Conservation (phyloP, 208 protist genomes). For the Wallacemonas rigidus region DNA sequence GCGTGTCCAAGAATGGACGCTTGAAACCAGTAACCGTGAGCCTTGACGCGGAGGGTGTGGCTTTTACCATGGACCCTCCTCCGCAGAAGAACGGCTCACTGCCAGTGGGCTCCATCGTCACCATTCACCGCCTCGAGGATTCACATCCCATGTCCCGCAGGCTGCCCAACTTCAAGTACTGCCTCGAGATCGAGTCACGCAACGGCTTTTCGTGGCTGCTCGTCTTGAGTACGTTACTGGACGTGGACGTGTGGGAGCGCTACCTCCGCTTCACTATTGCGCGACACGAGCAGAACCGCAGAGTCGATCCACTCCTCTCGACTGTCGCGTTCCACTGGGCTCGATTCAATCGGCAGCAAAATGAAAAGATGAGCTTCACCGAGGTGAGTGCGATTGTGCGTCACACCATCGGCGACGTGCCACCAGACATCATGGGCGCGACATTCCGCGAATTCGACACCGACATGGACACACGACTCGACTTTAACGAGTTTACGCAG, state of each 20-base stretch:
- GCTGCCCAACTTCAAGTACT: constrained; percentile 41
- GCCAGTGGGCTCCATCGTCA: constrained; percentile 1
- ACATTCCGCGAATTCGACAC: constrained; percentile 31
- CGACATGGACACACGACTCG: constrained; percentile 32
- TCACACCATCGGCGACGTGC: constrained; percentile 29
- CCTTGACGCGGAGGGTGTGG: constrained; percentile 12
- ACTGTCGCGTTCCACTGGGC: constrained; percentile 24
- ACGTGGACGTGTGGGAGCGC: constrained; percentile 33
- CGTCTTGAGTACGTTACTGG: constrained; percentile 33
- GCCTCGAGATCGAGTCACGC: constrained; percentile 36
- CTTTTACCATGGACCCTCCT: constrained; percentile 15
- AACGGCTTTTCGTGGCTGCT: constrained; percentile 43
- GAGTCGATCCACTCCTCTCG: constrained; percentile 18
- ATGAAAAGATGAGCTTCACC: constrained; percentile 23
- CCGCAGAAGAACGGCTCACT: constrained; percentile 12
- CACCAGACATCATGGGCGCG: constrained; percentile 23
- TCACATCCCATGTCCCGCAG: constrained; percentile 21
- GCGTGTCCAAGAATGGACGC: constrained; percentile 18
- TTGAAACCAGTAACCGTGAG: constrained; percentile 2
- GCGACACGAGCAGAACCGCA: constrained; percentile 29
- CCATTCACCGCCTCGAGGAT: constrained; percentile 14
- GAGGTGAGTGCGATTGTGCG: constrained; percentile 28
- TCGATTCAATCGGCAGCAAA: constrained; percentile 11
- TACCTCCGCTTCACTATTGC: constrained; percentile 21
- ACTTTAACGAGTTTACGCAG: constrained; percentile 43